Base-by-base conservation (phyloP, 805 yeast species). In the Starmerella cellae region DNA sequence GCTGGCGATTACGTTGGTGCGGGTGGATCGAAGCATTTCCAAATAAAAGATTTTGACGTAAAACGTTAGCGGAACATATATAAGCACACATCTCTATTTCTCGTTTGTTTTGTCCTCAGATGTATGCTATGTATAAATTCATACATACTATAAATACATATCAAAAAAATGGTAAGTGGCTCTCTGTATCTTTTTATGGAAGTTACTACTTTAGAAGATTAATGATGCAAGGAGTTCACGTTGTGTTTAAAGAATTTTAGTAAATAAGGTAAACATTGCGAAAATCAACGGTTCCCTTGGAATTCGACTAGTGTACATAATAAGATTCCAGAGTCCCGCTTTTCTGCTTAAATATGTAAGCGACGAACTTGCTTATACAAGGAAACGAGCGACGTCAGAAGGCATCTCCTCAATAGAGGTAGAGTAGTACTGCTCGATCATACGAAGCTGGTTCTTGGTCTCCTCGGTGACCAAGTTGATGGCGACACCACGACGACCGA, bases 401-500 rank as follows among this genome's bases (percentile, higher is more conserved):
- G 98, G 98, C 88, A 91, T 82, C 65, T 88, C 95, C 54, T 76
- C 82, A 50, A 88, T 84, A 67, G 79, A 82, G 41, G 93, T 84
- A 55, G 80, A 74, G 72, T 88, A 88, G 69, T 77, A 83, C 62
- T 71, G 79, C 69, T 88, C 96, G 52, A 91, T 77, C 62, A 82
- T 94, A 61, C 80, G 77, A 68, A 87, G 69, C 60, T 72, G 72
- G 51, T 73, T 70, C 51, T 71, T 71, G 61, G 88, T 96, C 43
- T 77, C 77, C 49, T 70, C 72, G 39, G 97, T 87, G 55, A 87
- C 79, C 59, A 88, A 82, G 71, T 87, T 91, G 62, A 88, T 82
- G 48, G 97, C 96, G 49, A 83, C 88, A 71, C 98, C 98, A 69
- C 87, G 88, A 66, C 98, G 77, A 62, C 98, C 98, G 71, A 88